phyloP scores from a whole-genome alignment of 2,329 filamentous ascomycete species.

The Setomelanomma holmii region DNA sequence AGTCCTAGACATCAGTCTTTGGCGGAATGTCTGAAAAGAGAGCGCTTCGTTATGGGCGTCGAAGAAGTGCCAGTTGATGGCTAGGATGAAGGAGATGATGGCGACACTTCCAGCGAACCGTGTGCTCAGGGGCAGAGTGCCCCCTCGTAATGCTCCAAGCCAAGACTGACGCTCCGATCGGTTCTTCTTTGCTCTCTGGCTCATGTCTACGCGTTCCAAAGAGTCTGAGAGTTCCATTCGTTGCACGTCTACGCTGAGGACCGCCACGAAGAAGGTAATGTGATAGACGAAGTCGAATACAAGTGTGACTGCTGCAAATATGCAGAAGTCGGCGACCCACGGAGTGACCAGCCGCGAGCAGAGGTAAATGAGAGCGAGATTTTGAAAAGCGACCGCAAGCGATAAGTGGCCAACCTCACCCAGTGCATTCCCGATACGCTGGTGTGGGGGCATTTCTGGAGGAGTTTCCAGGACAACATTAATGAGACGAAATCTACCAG shows the following conservation, averaged over 20 bases:
- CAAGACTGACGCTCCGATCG: slow-evolving; percentile 60
- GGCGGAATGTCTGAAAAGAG: slow-evolving; percentile 31
- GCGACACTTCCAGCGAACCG: slow-evolving; percentile 77
- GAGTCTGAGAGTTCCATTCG: slow-evolving; percentile 78
- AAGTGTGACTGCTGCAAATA: slow-evolving; percentile 76
- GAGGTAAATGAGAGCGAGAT: slow-evolving; percentile 69
- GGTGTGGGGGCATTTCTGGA: slow-evolving; percentile 70
- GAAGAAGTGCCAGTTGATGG: slow-evolving; percentile 81
- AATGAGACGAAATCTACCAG: slow-evolving; percentile 70
- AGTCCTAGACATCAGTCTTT: slow-evolving; percentile 30
- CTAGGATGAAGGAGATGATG: slow-evolving; percentile 74
- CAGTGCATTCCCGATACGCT: slow-evolving; percentile 75
- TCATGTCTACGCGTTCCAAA: slow-evolving; percentile 56
- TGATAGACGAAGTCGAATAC: slow-evolving; percentile 80
- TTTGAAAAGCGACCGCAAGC: slow-evolving; percentile 71
- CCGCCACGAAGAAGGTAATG: slow-evolving; percentile 79
- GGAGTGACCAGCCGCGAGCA: slow-evolving; percentile 73
- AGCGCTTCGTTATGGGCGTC: slow-evolving; percentile 59
- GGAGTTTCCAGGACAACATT: slow-evolving; percentile 78
- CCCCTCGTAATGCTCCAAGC: slow-evolving; percentile 67
- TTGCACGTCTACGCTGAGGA: slow-evolving; percentile 79
- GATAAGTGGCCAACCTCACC: slow-evolving; percentile 75
- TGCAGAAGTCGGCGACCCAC: slow-evolving; percentile 76
- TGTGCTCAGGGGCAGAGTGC: slow-evolving; percentile 72
- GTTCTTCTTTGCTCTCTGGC: slow-evolving; percentile 54